phyloP scores from a whole-genome alignment of 768 basidiomycete species.

The Leccinum broughii region DNA sequence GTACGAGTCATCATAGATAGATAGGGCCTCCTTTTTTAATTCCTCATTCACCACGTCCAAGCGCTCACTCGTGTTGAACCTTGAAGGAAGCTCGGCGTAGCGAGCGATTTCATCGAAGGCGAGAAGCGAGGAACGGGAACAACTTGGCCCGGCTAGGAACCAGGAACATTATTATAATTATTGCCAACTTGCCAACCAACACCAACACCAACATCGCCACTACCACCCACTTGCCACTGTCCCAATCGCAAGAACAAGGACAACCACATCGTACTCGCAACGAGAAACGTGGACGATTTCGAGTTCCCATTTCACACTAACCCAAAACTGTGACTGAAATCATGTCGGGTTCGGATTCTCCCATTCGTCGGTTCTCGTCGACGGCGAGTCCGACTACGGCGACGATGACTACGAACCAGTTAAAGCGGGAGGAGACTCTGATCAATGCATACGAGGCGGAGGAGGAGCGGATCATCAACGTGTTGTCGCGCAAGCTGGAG shows the following conservation, averaged over 20 bases:
- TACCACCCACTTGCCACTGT: background rate
- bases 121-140: too few species aligned
- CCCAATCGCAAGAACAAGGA: background rate
- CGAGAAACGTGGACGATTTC: background rate
- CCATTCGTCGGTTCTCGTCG: background rate
- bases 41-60: background rate
- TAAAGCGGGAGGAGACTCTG: slow-evolving; percentile 63
- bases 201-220: background rate
- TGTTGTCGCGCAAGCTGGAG: slow-evolving; percentile 80
- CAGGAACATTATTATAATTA: background rate
- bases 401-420: slow-evolving; percentile 40
- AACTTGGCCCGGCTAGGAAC: background rate
- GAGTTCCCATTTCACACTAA: background rate
- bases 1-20: background rate
- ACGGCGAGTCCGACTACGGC: background rate
- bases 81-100: background rate
- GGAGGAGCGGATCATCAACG: slow-evolving; percentile 85
- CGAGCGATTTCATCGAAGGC: background rate
- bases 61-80: too few species aligned
- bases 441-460: slow-evolving; percentile 91
- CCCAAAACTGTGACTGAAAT: background rate
- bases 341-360: background rate
- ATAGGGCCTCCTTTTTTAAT: slow-evolving; percentile 6
- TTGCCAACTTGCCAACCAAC: background rate
- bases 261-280: background rate